phyloP scores from a whole-genome alignment of 305 asterid species.

The Fraxinus ornus region DNA sequence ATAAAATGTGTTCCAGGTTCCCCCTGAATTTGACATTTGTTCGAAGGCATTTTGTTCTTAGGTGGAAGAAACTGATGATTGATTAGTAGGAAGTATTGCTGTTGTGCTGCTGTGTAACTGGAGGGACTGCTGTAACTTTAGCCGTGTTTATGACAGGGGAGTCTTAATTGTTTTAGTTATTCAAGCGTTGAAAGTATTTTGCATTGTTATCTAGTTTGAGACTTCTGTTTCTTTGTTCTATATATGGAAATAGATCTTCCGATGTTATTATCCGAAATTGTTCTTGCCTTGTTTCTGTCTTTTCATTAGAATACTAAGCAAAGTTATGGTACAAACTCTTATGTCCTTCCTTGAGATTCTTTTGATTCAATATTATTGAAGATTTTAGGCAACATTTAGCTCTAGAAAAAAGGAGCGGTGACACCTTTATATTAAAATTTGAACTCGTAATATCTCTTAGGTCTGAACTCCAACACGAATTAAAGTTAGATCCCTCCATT shows the following conservation, averaged over 20 bases:
- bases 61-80: neutral
- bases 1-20: neutral
- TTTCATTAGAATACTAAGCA: neutral
- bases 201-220: neutral
- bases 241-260: neutral
- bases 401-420: neutral
- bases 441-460: neutral
- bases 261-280: neutral
- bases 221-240: neutral
- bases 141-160: neutral
- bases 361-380: neutral
- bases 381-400: neutral
- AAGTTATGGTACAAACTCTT: neutral
- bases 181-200: neutral
- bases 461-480: neutral
- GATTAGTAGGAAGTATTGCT: neutral
- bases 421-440: neutral
- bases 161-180: slow-evolving; percentile 4
- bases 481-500: neutral
- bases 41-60: neutral
- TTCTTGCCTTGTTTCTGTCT: neutral
- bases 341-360: neutral
- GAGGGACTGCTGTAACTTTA: slow-evolving; percentile 10
- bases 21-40: neutral
- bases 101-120: neutral